phyloP scores from a whole-genome alignment of 2,329 filamentous ascomycete genomes.

The Rosellinia necatrix region DNA sequence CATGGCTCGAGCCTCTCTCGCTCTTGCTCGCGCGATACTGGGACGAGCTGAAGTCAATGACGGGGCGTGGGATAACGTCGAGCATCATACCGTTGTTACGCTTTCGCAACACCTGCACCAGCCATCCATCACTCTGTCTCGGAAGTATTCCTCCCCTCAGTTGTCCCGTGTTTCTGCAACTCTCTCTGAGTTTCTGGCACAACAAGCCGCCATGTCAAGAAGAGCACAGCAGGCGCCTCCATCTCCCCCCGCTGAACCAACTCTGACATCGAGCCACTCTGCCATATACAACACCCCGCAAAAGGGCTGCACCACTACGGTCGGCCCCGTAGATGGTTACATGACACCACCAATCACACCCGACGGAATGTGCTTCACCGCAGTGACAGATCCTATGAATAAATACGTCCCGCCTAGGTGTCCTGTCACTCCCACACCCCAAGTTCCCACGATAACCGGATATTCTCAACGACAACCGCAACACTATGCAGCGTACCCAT shows the following conservation, averaged over 20 bases:
- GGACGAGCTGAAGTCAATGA: conserved; percentile 76
- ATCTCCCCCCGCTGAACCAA: conserved; percentile 61
- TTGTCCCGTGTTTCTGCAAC: conserved; percentile 59
- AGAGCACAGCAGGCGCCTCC: conserved; percentile 55
- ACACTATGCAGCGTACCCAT: conserved; percentile 52
- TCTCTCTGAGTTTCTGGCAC: conserved; percentile 62
- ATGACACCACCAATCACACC: conserved; percentile 86
- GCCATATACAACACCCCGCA: conserved; percentile 78
- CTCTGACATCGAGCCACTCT: conserved; percentile 55
- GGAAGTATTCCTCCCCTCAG: conserved; percentile 62
- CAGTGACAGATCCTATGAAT: conserved; percentile 45
- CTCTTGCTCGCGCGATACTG: conserved; percentile 84
- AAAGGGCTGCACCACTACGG: conserved; percentile 69
- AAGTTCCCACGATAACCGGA: conserved; percentile 45
- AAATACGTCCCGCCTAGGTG: conserved; percentile 61
- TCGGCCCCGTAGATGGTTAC: conserved; percentile 72
- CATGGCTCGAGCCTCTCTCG: conserved; percentile 85
- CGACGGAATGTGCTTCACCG: conserved; percentile 64
- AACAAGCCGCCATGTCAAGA: conserved; percentile 61
- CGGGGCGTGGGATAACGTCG: conserved; percentile 75
- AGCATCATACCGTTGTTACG: conserved; percentile 67
- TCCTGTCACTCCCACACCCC: conserved; percentile 66
- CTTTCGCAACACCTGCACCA: conserved; percentile 64
- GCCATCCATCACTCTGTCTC: conserved; percentile 60
- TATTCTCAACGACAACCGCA: conserved; percentile 48